Evolutionary conservation across 495 filamentous ascomycete genomes (phyloP), one percentile per base, ranked within the genome.

Genomic region (Margaritispora aquatica): DNA sequence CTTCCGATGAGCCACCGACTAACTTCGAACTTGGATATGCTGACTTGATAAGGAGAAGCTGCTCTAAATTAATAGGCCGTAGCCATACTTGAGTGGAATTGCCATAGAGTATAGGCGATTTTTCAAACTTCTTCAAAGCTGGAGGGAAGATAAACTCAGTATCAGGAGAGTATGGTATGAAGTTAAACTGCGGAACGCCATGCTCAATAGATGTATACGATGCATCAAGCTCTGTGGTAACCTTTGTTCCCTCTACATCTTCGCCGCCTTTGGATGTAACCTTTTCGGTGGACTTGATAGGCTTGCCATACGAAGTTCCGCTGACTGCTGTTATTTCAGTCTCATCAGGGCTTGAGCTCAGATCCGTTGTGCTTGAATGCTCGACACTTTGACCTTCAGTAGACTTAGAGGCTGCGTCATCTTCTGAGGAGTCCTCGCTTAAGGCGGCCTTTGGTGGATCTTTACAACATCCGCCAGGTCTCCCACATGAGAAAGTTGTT

Each of bases 11-110:
- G 1, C 73, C 73, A 13, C 68, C 70, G 0, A 75, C 73, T 2
- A 74, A 60, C 29, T 74, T 75, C 1, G 71, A 71, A 26, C 69
- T 64, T 2, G 73, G 73, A 46, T 70, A 74, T 15, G 60, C 66
- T 55, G 66, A 51, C 60, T 75, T 75, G 58, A 75, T 62, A 54
- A 73, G 62, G 3, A 73, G 34, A 15, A 75, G 36, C 29, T 75
- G 73, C 21, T 69, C 58, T 17, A 75, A 60, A 21, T 64, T 75
- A 2, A 60, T 67, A 27, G 73, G 73, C 9, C 73, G 64, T 21
- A 75, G 69, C 73, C 73, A 75, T 7, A 73, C 46, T 46, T 69
- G 73, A 31, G 59, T 69, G 7, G 67, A 71, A 48, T 73, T 71
- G 20, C 73, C 73, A 41, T 70, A 74, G 47, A 64, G 70, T 24